Percentiles rank a stretch among this genome's conserved stretches.
Conservation (phyloP, 2,329 filamentous ascomycete genomes). For the Aspergillus flavus region DNA sequence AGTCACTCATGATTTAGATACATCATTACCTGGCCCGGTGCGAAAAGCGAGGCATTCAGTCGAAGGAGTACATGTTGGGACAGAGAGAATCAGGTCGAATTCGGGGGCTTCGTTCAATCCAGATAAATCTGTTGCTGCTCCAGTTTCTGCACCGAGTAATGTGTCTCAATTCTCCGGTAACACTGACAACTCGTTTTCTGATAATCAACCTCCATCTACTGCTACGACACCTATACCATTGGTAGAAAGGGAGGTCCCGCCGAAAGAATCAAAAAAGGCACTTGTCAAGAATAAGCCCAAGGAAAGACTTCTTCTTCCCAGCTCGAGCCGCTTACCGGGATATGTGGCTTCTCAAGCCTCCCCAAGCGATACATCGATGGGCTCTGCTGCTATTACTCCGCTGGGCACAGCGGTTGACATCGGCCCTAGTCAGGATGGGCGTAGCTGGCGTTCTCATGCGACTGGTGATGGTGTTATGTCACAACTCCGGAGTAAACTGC, state of each 20-base stretch:
- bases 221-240: conserved; percentile 32
- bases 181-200: conserved; percentile 28
- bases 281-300: conserved; percentile 27
- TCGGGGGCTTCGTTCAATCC: conserved; percentile 33
- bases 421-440: conserved; percentile 19
- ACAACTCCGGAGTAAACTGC: conserved; percentile 79
- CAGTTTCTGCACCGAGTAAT: conserved; percentile 33
- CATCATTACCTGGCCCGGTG: conserved; percentile 23
- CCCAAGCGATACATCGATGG: conserved; percentile 46
- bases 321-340: conserved; percentile 49
- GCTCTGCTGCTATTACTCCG: conserved; percentile 43
- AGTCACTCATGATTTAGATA: conserved; percentile 31
- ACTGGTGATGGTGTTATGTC: conserved; percentile 43
- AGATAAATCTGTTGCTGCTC: conserved; percentile 28
- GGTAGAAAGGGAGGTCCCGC: conserved; percentile 31
- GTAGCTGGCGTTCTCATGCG: conserved; percentile 22
- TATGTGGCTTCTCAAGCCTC: conserved; percentile 45
- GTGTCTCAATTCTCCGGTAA: conserved; percentile 32
- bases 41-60: conserved; percentile 28
- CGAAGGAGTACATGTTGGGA: conserved; percentile 28
- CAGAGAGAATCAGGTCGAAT: conserved; percentile 33
- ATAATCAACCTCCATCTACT: conserved; percentile 32
- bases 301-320: conserved; percentile 43
- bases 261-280: conserved; percentile 30
- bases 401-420: conserved; percentile 34